Evolutionary conservation across 805 yeast genomes (phyloP).

Genomic region (Isabelozyma rhagii): DNA sequence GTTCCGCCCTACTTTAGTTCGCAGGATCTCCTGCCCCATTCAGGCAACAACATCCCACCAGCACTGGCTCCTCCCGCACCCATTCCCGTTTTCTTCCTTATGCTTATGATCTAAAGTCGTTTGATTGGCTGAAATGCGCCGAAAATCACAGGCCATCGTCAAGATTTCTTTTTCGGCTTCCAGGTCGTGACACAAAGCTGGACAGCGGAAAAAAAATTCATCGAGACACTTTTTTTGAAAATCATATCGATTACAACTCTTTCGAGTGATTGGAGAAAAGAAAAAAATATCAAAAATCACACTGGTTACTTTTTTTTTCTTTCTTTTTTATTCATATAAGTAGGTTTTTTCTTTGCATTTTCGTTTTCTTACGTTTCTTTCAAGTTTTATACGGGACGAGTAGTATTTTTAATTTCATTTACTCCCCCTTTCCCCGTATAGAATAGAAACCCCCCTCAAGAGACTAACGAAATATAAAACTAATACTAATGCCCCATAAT

Average conservation of each 20-base stretch:
- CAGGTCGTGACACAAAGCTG: background rate
- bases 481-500: slow-evolving; percentile 1
- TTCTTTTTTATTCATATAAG: slow-evolving; percentile 1
- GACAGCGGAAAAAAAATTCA: background rate
- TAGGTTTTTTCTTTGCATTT: background rate
- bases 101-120: background rate
- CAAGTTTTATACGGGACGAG: background rate
- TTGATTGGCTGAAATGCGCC: background rate
- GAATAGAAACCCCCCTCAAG: no score
- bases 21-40: background rate
- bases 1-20: no score
- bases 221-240: background rate
- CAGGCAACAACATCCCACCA: background rate
- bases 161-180: background rate
- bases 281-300: no score
- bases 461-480: background rate
- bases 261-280: background rate
- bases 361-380: background rate
- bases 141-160: background rate
- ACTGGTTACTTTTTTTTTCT: background rate
- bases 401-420: background rate
- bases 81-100: background rate
- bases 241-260: background rate
- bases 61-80: background rate
- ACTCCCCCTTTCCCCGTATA: background rate